Evolutionary conservation across 345 rosid genomes (phyloP), one percentile per base, ranked within the genome.

Genomic region (Gossypium bickii): DNA sequence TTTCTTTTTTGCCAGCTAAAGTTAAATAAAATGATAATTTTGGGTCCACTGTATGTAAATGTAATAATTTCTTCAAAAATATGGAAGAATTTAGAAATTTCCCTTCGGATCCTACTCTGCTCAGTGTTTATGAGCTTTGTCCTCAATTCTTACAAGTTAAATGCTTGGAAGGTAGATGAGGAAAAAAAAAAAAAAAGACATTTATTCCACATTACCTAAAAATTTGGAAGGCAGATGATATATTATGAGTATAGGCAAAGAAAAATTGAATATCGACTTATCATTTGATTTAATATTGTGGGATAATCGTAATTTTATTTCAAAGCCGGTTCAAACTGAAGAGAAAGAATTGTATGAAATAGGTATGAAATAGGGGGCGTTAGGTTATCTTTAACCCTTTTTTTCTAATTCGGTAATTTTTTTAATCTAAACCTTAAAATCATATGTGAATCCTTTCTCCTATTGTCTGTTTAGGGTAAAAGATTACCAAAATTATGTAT

Each of bases 361-460:
- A 5, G 0, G 7, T 5, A 34, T 34, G 41, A 5, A 34, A 34
- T 5, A 5, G 0, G 0, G 5, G 6, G 0, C 1, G 38, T 29
- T 29, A 29, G 0, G 6, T 34, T 4, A 34, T 34, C 6, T 0
- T 34, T 4, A 4, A 34, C 1, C n/a, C n/a, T 1, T 0, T 0
- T 34, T 34, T 27, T 34, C 0, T 34, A 4, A 34, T 34, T 34
- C 1, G 38, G 0, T 34, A 34, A 4, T 34, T 34, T 34, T 27
- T 34, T 34, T 4, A 1, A 34, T 34, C 0, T 5, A 5, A 34
- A 34, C 1, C 41, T 7, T 34, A 34, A 34, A 34, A 5, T 34
- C 0, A 1, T 34, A 34, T 1, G 1, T 0, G 41, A 34, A 34
- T 34, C 7, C 0, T 34, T 34, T 34, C 0, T 34, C 0, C 0